Percentiles rank a stretch among this genome's conserved stretches.
Evolutionary conservation across 2,329 filamentous ascomycete genomes (phyloP).

Genomic region (Clathrospora elynae): DNA sequence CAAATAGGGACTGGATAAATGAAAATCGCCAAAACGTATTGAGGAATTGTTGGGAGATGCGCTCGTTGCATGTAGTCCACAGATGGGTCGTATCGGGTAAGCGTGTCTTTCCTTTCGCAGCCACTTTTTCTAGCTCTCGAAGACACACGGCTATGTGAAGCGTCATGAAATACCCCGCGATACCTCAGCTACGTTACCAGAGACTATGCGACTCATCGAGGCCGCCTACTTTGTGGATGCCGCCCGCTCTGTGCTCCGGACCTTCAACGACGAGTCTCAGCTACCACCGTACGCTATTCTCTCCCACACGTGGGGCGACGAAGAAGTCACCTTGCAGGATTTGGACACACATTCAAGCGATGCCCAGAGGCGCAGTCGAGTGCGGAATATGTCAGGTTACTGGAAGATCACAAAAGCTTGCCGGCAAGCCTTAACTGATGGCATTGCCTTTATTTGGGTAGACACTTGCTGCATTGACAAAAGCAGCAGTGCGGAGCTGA

Average conservation of each 20-base stretch:
- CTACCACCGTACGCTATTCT: constrained; percentile 28
- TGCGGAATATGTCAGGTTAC: constrained; percentile 6
- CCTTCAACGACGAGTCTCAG: constrained; percentile 14
- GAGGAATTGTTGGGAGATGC: not conserved
- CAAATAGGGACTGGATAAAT: not conserved
- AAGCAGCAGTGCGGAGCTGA: constrained; percentile 14
- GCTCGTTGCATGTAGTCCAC: not conserved
- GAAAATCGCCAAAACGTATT: not conserved
- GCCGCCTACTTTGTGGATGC: constrained; percentile 9
- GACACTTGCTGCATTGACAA: constrained; percentile 26
- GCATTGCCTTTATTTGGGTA: constrained; percentile 17
- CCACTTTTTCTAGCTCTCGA: no score
- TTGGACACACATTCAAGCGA: constrained; percentile 1
- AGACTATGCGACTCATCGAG: constrained; percentile 20
- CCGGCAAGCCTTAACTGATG: constrained; percentile 13
- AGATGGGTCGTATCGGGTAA: no score
- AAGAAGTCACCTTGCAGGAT: constrained; percentile 24
- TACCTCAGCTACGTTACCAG: not conserved
- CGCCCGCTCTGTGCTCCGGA: constrained; percentile 5
- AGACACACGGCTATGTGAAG: not conserved
- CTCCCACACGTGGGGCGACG: constrained; percentile 20
- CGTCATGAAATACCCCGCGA: not conserved
- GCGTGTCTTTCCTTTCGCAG: no score
- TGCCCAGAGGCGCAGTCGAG: not conserved
- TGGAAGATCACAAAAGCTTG: constrained; percentile 11